Evolutionary conservation across 768 basidiomycete species (phyloP), one percentile per base, ranked within the genome.

Genomic region (Dioszegia crocea): DNA sequence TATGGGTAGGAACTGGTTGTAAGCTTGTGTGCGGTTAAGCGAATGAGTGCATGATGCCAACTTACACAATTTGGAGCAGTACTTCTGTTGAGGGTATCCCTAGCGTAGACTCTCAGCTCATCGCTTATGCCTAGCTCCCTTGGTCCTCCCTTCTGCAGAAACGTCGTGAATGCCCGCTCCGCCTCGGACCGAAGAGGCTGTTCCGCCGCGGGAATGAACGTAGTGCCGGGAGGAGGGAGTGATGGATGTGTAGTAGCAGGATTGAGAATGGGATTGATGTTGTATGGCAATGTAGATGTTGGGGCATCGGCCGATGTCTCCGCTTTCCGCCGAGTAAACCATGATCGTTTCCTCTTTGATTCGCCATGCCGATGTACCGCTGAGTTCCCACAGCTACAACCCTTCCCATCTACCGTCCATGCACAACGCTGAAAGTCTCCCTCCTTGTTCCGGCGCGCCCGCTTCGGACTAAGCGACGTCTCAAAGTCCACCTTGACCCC

Each of bases 101-200:
- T 55, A 1, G 62, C 60, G 33, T 61, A 67, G 26, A 63, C 41
- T 36, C 70, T 62, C 59, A 74, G 48, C 39, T 74, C 73, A 53
- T 74, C 70, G 23, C 63, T 67, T 17, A 71, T 61, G 3, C 66
- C 64, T 38, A 74, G 55, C 46, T 71, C 73, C 50, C 70, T 62
- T 26, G 56, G 63, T 14, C 67, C 70, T 3, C 68, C 66, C 31
- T 62, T 59, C 26, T 56, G 33, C 36, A 74, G 44, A 48, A 74
- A 74, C 23, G 73, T 74, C 27, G 62, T 62, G 36, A 74, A 74
- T 10, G 73, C 70, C 31, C 70, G 24, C 38, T 60, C 54, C 1
- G 70, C 73, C 30, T 74, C 73, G 27, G 59, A 56, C 39, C 73
- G 46, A 66, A 74, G 65, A 4, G 73, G 73, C 53, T 74, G 73